Evolutionary conservation across 177 flowering plant species (phyloP).

Genomic region (Vitis hybrid): DNA sequence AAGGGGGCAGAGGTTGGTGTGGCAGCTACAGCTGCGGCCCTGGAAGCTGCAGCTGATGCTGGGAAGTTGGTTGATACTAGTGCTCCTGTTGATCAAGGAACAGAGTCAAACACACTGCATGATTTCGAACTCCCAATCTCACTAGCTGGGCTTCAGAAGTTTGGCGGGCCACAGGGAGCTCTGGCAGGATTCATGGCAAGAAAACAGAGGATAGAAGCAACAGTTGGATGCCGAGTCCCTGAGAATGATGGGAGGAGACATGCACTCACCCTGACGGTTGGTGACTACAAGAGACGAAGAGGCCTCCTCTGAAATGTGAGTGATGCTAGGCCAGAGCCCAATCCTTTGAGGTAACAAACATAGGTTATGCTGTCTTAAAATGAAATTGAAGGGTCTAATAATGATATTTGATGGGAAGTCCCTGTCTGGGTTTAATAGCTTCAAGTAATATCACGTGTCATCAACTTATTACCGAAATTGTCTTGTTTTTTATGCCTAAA

Average conservation of each 20-base stretch:
- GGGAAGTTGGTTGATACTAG: constrained; percentile 91
- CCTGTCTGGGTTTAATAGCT: no score
- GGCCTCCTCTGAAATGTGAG: constrained; percentile 61
- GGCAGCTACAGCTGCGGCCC: constrained; percentile 77
- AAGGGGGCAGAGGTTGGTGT: constrained; percentile 34
- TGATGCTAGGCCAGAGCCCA: no score
- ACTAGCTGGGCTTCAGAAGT: constrained; percentile 61
- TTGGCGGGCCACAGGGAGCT: constrained; percentile 80
- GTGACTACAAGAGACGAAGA: constrained; percentile 92
- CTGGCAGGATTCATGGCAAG: constrained; percentile 80
- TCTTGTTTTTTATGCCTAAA: no score
- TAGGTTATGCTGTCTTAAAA: not conserved
- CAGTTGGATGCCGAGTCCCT: constrained; percentile 65
- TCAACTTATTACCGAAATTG: no score
- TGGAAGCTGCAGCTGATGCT: constrained; percentile 89
- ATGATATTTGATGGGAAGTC: no score
- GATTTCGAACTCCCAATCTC: constrained; percentile 81
- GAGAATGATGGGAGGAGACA: constrained; percentile 91
- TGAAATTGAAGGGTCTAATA: no score
- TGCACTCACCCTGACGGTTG: constrained; percentile 67
- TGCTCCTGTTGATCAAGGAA: constrained; percentile 90
- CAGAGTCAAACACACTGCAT: constrained; percentile 66
- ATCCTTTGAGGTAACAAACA: no score
- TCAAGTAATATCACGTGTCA: no score
- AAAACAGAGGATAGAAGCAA: constrained; percentile 89